Evolutionary conservation across 495 filamentous ascomycete genomes (phyloP).

Genomic region (Lasiosphaeria hispida): DNA sequence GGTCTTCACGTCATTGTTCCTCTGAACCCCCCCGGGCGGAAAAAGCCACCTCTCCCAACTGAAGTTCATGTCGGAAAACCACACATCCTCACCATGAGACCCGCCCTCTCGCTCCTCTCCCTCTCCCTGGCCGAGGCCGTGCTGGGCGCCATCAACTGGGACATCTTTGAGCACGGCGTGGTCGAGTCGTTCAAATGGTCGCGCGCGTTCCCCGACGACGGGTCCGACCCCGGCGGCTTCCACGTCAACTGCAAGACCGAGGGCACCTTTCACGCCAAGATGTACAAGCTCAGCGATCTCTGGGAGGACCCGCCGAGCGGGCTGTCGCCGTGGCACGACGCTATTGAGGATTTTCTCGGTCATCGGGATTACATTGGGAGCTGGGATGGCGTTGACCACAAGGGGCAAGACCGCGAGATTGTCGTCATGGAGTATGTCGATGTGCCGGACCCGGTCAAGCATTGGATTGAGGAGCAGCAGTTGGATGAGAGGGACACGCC

Average conservation of each 20-base stretch:
- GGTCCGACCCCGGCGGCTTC: constrained; percentile 28
- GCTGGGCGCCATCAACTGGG: constrained; percentile 30
- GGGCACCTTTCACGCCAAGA: constrained; percentile 26
- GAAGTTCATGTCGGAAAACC: too few species aligned
- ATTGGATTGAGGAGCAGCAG: constrained; percentile 37
- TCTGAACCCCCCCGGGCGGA: not conserved
- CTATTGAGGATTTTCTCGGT: constrained; percentile 25
- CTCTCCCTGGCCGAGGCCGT: not conserved
- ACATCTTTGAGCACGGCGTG: constrained; percentile 30
- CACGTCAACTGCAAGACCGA: constrained; percentile 28
- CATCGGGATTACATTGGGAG: constrained; percentile 25
- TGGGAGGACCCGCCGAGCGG: constrained; percentile 18
- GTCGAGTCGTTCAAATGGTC: constrained; percentile 33
- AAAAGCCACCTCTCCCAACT: not conserved
- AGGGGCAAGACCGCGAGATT: constrained; percentile 30
- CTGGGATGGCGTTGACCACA: constrained; percentile 38
- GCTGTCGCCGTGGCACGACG: constrained; percentile 27
- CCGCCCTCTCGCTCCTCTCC: not conserved
- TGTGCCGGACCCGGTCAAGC: constrained; percentile 24
- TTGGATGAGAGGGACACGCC: constrained; percentile 1
- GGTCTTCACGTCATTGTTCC: not conserved
- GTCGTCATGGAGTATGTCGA: constrained; percentile 36
- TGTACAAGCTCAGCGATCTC: constrained; percentile 34
- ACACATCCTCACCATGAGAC: not conserved
- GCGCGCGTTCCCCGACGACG: constrained; percentile 33